phyloP scores from a whole-genome alignment of 306 rosid genomes.

The Ziziphus jujuba region DNA sequence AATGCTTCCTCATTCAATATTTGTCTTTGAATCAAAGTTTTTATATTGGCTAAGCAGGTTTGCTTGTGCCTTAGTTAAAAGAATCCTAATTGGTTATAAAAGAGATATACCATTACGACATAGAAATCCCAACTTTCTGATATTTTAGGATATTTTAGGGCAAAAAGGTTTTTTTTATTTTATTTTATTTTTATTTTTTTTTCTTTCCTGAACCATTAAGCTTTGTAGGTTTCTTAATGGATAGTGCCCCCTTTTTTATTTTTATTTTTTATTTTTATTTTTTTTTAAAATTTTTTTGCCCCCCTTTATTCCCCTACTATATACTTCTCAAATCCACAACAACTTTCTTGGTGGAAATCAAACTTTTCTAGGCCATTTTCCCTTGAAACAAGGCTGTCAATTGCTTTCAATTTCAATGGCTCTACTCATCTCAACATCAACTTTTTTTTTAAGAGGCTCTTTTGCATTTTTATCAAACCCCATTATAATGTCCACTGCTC shows the following conservation, averaged over 20 bases:
- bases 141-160: constrained; percentile 26
- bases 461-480: constrained; percentile 62
- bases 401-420: constrained; percentile 64
- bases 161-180: constrained; percentile 26
- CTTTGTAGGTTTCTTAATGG: constrained; percentile 49
- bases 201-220: constrained; percentile 22
- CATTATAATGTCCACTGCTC: constrained; percentile 57
- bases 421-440: constrained; percentile 56
- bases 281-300: neutral
- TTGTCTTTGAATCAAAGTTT: constrained; percentile 61
- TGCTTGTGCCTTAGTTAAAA: constrained; percentile 44
- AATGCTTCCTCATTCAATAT: constrained; percentile 42
- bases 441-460: constrained; percentile 49
- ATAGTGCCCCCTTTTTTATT: constrained; percentile 34
- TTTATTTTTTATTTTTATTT: constrained; percentile 16
- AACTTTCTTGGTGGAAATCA: constrained; percentile 78
- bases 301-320: constrained; percentile 60
- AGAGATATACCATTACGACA: constrained; percentile 38
- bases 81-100: constrained; percentile 36
- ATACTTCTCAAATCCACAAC: constrained; percentile 45
- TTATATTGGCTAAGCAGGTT: constrained; percentile 35
- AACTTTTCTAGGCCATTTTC: constrained; percentile 44
- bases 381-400: constrained; percentile 58
- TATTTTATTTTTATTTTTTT: too few relatives aligned
- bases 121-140: constrained; percentile 43